phyloP scores from a whole-genome alignment of 1,284 basidiomycete genomes.

The Apiotrichum sp. region DNA sequence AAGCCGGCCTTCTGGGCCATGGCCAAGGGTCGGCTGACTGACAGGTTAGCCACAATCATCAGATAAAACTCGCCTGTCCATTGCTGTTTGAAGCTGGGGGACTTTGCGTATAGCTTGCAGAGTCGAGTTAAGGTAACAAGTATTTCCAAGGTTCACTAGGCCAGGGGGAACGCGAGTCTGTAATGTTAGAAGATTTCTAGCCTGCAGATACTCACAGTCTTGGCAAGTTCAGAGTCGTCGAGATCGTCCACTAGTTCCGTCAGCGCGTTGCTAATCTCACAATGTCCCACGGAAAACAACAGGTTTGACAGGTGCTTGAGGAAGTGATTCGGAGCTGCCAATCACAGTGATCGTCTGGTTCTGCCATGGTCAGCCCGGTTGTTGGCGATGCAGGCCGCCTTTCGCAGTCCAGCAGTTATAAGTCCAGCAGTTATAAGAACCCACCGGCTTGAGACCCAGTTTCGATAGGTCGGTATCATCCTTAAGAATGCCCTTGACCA shows the following conservation, averaged over 20 bases:
- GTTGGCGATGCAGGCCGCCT: no score
- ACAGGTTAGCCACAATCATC: neutral
- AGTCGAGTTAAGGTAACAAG: conserved; percentile 84
- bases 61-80: conserved; percentile 53
- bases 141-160: conserved; percentile 39
- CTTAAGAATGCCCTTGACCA: conserved; percentile 75
- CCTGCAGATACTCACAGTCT: conserved; percentile 56
- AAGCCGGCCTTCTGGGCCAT: conserved; percentile 46
- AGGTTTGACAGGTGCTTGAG: conserved; percentile 72
- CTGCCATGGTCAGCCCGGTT: neutral
- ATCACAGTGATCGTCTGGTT: conserved; percentile 55
- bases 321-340: conserved; percentile 84
- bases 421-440: conserved; percentile 23
- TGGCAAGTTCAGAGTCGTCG: conserved; percentile 71
- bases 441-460: conserved; percentile 68
- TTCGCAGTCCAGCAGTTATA: no score
- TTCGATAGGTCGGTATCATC: conserved; percentile 81
- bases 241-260: conserved; percentile 59
- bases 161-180: conserved; percentile 54
- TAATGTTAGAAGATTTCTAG: conserved; percentile 36
- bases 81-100: conserved; percentile 72
- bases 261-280: conserved; percentile 11
- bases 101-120: conserved; percentile 86
- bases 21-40: conserved; percentile 18
- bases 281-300: conserved; percentile 57